Evolutionary conservation across 2,329 filamentous ascomycete species (phyloP).

Genomic region (Daldinia sp.): DNA sequence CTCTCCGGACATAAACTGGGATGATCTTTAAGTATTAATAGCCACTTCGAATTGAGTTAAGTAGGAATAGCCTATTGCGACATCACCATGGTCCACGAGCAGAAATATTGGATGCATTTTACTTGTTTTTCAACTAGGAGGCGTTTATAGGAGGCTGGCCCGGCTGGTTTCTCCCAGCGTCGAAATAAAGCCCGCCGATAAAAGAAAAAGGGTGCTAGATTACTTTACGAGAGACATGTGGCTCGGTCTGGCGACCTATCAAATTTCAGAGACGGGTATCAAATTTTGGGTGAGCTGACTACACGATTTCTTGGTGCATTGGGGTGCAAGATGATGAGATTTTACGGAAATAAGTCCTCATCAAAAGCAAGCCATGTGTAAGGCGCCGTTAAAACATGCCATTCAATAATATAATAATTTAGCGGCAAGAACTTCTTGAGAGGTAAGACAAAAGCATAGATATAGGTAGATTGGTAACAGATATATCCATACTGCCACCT

Average conservation of each 20-base stretch:
- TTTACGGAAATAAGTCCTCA: slow-evolving; percentile 2
- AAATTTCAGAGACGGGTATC: background rate
- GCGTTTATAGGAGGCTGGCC: background rate
- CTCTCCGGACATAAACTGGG: slow-evolving; percentile 20
- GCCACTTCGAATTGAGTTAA: slow-evolving; percentile 6
- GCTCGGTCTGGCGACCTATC: slow-evolving; percentile 20
- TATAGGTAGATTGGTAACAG: background rate
- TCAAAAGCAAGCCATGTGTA: background rate
- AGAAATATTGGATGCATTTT: background rate
- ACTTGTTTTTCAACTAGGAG: background rate
- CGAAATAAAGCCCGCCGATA: slow-evolving; percentile 7
- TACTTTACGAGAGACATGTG: slow-evolving; percentile 25
- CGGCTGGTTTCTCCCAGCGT: background rate
- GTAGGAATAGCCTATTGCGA: slow-evolving; percentile 5
- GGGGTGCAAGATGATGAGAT: background rate
- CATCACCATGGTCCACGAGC: slow-evolving; percentile 3
- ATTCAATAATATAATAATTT: background rate
- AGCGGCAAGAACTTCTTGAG: background rate
- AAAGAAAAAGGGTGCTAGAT: slow-evolving; percentile 15
- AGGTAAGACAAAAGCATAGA: background rate
- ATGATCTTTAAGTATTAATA: slow-evolving; percentile 31
- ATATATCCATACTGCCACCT: background rate
- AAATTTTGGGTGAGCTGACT: slow-evolving; percentile 13
- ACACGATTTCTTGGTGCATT: slow-evolving; percentile 9
- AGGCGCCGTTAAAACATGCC: background rate